Base-by-base conservation (phyloP, 202 grass and related monocot species). In the Panicum virgatum region DNA sequence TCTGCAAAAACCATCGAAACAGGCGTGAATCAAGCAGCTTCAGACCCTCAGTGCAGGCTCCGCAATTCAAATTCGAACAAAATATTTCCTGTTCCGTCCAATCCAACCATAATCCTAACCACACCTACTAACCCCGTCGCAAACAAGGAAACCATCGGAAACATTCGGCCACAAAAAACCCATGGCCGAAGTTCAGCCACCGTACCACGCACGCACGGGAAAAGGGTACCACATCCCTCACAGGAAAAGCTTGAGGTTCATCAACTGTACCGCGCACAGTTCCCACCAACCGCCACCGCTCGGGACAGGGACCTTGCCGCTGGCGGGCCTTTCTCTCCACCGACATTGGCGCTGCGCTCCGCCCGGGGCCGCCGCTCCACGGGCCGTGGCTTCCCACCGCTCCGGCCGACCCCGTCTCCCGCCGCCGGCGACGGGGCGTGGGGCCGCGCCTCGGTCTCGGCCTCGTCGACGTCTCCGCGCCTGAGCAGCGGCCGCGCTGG, bases 251-350 rank as follows among this genome's bases (percentile, higher is more conserved):
- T 27, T 75, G 69, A 83, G 65, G 80, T 47, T 56, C 12, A 26
- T 40, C 68, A 70, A 59, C 75, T 64, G 62, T 44, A 34, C 75
- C 30, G 6, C 62, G 38, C 79, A 62, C 52, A 69, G 69, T 79
- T 86, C 54, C 56, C 88, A 90, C 83, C 88, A 90, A 90, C 88
- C 84, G 80, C 84, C 52, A 90, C 84, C 51, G 75, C 53, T 66
- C 46, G 62, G 61, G 84, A 90, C 80, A 84, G 69, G 53, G 88
- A 84, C 84, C 80, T 87, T 80, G 84, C 80, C 84, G 80, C 84
- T 80, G 64, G 54, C 75, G 69, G 46, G 46, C 69, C 69, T 52
- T 74, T 73, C 69, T 62, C 80, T 75, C 20, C 69, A 45, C 84
- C 84, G 80, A 56, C 84, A 80, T 84, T 90, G 69, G 84, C 62